These are phyloP conservation scores for Eucalyptus pumila DNA, from an alignment of 345 rosid species.

Conservation along the genomic window DNA sequence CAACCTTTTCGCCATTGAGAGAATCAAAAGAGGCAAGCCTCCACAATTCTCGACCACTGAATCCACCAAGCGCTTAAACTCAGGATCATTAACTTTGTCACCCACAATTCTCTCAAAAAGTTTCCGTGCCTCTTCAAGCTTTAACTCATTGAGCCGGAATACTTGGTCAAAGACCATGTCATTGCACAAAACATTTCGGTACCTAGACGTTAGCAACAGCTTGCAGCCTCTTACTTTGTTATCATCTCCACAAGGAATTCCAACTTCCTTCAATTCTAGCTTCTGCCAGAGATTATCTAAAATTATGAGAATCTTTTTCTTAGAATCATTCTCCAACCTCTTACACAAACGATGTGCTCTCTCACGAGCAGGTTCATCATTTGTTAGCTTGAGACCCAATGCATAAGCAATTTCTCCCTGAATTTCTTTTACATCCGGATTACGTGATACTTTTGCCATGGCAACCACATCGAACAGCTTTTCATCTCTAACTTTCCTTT, in stretches of 20 bases:
- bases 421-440: rapidly evolving
- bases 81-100: too few species aligned
- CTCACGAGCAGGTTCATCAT: rapidly evolving
- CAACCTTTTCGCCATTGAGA: too few species aligned
- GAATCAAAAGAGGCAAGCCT: too few species aligned
- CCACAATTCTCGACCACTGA: too few species aligned
- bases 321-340: rapidly evolving
- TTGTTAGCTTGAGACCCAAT: rapidly evolving
- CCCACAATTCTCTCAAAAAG: too few species aligned
- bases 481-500: rapidly evolving
- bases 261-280: rapidly evolving
- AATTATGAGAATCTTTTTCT: neutral
- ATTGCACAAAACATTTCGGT: rapidly evolving
- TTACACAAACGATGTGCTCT: rapidly evolving
- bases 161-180: rapidly evolving
- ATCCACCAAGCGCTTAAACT: too few species aligned
- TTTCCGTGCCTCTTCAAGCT: too few species aligned
- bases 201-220: too few species aligned
- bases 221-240: too few species aligned
- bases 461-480: neutral
- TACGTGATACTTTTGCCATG: rapidly evolving
- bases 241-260: rapidly evolving
- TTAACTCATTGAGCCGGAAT: too few species aligned
- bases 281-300: rapidly evolving
- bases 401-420: rapidly evolving